Conservation (phyloP, 148 eudicot species). For the Spergularia marina region DNA sequence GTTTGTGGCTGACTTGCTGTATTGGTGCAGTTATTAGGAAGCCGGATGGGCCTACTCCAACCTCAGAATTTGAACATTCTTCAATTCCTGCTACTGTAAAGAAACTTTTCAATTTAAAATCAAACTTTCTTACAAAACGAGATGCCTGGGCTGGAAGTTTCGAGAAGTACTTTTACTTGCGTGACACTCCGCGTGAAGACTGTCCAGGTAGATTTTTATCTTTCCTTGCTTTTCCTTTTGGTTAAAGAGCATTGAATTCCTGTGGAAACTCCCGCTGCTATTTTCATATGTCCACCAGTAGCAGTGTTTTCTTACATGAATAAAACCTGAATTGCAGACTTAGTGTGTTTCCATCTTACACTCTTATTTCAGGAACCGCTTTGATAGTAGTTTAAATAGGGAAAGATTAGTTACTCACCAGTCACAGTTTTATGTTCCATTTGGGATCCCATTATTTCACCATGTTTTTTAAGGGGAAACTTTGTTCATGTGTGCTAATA, state of each 20-base stretch:
- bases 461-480: background rate
- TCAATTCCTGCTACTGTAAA: constrained; percentile 89
- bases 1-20: constrained; percentile 4
- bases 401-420: background rate
- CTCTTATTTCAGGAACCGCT: background rate
- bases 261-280: background rate
- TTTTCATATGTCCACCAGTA: background rate
- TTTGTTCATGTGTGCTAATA: too few relatives aligned
- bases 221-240: constrained; percentile 9
- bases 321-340: background rate
- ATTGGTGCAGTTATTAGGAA: constrained; percentile 65
- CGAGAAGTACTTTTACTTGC: constrained; percentile 67
- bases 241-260: background rate
- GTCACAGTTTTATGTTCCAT: background rate
- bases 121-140: constrained; percentile 78
- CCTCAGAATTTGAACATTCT: constrained; percentile 83
- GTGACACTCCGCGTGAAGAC: constrained; percentile 80
- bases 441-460: background rate
- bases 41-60: constrained; percentile 76
- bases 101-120: constrained; percentile 72
- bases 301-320: background rate
- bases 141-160: constrained; percentile 98
- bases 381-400: background rate
- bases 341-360: background rate
- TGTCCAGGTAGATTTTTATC: constrained; percentile 65